Percentiles rank a stretch among this genome's conserved stretches.
phyloP scores from a whole-genome alignment of 2,329 filamentous ascomycete species.

The Rutstroemia sp. region DNA sequence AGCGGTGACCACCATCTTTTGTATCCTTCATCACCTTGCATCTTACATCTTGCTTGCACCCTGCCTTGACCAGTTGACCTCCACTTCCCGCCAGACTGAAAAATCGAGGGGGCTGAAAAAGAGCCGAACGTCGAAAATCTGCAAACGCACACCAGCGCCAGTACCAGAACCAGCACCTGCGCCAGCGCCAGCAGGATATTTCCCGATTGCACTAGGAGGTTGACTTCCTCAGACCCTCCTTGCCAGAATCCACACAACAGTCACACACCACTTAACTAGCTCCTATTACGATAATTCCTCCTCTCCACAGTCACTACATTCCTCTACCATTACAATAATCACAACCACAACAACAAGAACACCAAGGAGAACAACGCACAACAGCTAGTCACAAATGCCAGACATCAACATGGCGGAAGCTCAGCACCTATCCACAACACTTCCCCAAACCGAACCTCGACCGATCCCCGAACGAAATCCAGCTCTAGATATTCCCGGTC shows the following conservation, averaged over 20 bases:
- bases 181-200: not conserved
- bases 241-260: not conserved
- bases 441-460: constrained; percentile 19
- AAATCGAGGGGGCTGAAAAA: constrained; percentile 7
- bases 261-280: not conserved
- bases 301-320: no score
- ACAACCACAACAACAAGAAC: not conserved
- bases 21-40: not conserved
- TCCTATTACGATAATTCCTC: no score
- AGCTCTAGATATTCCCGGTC: constrained; percentile 18
- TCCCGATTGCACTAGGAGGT: not conserved
- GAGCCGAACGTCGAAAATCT: not conserved
- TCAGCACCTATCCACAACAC: constrained; percentile 10
- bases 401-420: constrained; percentile 20
- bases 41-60: not conserved
- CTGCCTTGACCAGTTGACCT: not conserved
- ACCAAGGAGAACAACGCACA: not conserved
- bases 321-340: not conserved
- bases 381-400: not conserved
- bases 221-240: not conserved
- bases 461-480: constrained; percentile 20
- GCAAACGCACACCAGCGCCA: not conserved
- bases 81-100: not conserved
- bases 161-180: not conserved
- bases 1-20: not conserved